These are phyloP conservation scores for Polytrichum formosum DNA, from an alignment of 225 moss, liverwort and hornwort genomes.

Conservation along the genomic window DNA sequence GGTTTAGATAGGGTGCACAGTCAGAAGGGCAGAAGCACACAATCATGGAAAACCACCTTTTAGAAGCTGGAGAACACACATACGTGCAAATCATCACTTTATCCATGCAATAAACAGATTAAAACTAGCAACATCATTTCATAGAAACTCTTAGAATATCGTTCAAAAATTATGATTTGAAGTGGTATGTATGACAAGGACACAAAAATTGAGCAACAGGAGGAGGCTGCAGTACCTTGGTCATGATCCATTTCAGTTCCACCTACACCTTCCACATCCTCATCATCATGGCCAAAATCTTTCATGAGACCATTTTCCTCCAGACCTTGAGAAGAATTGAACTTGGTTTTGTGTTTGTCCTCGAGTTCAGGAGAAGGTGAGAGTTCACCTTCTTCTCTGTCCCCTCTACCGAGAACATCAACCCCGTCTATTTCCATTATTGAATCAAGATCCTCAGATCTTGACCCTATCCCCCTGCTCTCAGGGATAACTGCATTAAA, in stretches of 20 bases:
- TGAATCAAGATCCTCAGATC: neutral
- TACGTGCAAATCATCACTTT: too few relatives aligned
- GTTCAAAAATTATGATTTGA: too few relatives aligned
- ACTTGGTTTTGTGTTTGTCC: conserved; percentile 20
- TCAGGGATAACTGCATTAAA: conserved; percentile 1
- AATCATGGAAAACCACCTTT: too few relatives aligned
- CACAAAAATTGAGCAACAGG: too few relatives aligned
- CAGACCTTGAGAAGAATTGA: conserved; percentile 1
- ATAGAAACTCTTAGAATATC: too few relatives aligned
- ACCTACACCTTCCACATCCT: conserved; percentile 42
- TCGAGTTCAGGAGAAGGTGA: conserved; percentile 27
- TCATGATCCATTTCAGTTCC: conserved; percentile 46
- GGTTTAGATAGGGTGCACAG: neutral
- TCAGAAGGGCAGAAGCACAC: too few relatives aligned
- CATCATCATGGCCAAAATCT: conserved; percentile 28
- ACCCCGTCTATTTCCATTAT: conserved; percentile 3
- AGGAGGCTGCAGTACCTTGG: conserved; percentile 19
- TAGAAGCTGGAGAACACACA: too few relatives aligned
- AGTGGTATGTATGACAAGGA: too few relatives aligned
- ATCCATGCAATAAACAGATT: too few relatives aligned
- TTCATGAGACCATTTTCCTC: conserved; percentile 21
- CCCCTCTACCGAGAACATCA: conserved; percentile 5
- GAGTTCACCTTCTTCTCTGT: conserved; percentile 35
- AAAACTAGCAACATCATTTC: too few relatives aligned
- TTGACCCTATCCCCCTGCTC: conserved; percentile 7